These are phyloP conservation scores for Hanseniaspora thailandica DNA, from an alignment of 805 yeast genomes.

Conservation along the genomic window DNA sequence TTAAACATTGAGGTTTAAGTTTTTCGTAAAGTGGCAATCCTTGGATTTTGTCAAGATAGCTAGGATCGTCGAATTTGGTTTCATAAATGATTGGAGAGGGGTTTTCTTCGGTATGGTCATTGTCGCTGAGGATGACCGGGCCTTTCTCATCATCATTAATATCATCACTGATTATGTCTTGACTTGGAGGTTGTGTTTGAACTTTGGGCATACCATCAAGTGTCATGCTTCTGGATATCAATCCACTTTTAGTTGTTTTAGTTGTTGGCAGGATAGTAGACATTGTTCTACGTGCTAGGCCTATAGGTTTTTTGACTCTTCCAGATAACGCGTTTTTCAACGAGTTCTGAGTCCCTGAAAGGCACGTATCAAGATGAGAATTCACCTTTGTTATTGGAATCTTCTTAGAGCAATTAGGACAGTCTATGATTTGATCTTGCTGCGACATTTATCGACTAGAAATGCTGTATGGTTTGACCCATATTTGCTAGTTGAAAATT, in stretches of 20 bases:
- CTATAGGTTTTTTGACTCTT: not conserved
- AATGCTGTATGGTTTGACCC: not conserved
- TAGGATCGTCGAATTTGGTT: conserved; percentile 15
- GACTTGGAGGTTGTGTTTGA: not conserved
- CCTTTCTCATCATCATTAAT: not conserved
- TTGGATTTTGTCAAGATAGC: conserved; percentile 24
- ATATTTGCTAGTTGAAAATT: too few relatives aligned
- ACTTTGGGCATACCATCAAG: not conserved
- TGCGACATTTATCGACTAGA: too few relatives aligned
- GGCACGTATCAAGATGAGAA: conserved; percentile 13
- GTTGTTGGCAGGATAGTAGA: not conserved
- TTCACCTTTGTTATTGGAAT: conserved; percentile 26
- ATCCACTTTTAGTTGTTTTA: not conserved
- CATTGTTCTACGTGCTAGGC: not conserved
- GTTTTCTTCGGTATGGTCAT: not conserved
- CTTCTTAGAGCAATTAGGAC: conserved; percentile 29
- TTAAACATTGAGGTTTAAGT: conserved; percentile 61
- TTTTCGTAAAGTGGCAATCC: conserved; percentile 56
- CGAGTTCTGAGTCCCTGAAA: not conserved
- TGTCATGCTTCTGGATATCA: not conserved
- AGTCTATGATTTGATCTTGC: conserved; percentile 23
- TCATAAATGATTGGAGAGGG: conserved; percentile 5
- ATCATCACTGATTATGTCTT: too few relatives aligned
- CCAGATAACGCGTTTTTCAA: not conserved
- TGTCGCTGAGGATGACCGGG: not conserved